These are phyloP conservation scores for Raddia distichophylla DNA, from an alignment of 176 grass and related monocot species.

Conservation along the genomic window DNA sequence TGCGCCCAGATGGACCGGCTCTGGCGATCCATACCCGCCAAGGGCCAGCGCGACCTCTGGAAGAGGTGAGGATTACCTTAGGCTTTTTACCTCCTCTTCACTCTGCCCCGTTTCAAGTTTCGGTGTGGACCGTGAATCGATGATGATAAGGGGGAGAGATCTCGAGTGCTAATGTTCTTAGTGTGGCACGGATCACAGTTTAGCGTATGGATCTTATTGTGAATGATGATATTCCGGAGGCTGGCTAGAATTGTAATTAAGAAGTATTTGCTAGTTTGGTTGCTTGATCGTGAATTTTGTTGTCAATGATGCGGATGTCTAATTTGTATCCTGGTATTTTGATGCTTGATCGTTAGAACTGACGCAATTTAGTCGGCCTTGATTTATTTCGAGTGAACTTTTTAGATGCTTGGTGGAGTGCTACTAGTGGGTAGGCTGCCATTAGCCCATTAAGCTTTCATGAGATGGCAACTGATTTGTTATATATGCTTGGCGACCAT, in stretches of 20 bases:
- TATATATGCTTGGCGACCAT: neutral
- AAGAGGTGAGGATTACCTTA: slow-evolving; percentile 66
- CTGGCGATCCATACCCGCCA: slow-evolving; percentile 80
- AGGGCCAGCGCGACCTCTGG: slow-evolving; percentile 92
- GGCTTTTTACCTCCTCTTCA: neutral
- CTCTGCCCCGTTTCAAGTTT: neutral
- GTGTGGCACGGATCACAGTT: neutral
- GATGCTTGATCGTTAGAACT: neutral
- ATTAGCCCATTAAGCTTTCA: neutral
- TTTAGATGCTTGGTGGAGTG: neutral
- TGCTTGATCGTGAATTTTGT: neutral
- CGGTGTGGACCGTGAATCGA: neutral
- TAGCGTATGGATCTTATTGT: neutral
- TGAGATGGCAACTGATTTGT: neutral
- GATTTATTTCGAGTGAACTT: neutral
- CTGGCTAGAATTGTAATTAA: neutral
- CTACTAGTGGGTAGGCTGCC: neutral
- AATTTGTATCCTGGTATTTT: neutral
- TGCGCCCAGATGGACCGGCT: slow-evolving; percentile 96
- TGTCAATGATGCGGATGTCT: neutral
- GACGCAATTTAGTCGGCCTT: neutral
- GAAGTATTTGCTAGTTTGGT: slow-evolving; percentile 17
- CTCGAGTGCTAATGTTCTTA: neutral
- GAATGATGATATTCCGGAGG: neutral
- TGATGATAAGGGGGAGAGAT: neutral